phyloP scores from a whole-genome alignment of 306 rosid genomes.

The Castanea crenata region DNA sequence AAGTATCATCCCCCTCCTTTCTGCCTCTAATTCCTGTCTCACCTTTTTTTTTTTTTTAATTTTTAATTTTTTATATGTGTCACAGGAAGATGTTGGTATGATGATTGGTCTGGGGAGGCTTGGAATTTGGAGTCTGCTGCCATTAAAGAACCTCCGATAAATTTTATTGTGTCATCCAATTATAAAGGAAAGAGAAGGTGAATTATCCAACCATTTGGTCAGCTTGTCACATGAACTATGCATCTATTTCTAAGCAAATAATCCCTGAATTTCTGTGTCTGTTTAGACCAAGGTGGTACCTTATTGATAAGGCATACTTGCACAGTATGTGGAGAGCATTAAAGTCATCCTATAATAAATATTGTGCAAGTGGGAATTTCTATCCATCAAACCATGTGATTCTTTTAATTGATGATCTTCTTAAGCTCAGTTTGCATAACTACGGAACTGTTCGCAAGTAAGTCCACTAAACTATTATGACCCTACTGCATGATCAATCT shows the following conservation, averaged over 20 bases:
- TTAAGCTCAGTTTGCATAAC: conserved; percentile 76
- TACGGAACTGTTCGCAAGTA: conserved; percentile 92
- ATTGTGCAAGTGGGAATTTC: conserved; percentile 63
- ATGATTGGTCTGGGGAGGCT: conserved; percentile 93
- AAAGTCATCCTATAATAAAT: conserved; percentile 86
- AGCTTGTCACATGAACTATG: conserved; percentile 19
- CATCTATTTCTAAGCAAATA: conserved; percentile 1
- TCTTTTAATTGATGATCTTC: conserved; percentile 80
- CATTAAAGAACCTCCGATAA: conserved; percentile 81
- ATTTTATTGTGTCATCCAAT: conserved; percentile 74
- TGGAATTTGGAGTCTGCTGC: conserved; percentile 98
- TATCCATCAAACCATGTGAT: conserved; percentile 72
- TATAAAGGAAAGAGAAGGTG: conserved; percentile 92
- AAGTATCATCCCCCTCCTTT: neutral
- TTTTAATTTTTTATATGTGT: neutral
- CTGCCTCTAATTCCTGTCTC: neutral
- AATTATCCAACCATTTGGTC: conserved; percentile 4
- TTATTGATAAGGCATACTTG: conserved; percentile 96
- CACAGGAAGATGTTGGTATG: conserved; percentile 87
- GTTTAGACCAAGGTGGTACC: conserved; percentile 96
- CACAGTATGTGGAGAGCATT: conserved; percentile 98
- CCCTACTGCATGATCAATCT: neutral
- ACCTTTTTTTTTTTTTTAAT: neutral
- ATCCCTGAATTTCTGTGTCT: conserved; percentile 17
- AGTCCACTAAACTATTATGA: conserved; percentile 31